Percentiles rank a stretch among this genome's conserved stretches.
Conservation (phyloP, 495 filamentous ascomycete species). For the Aspergillus coremiiformis region DNA sequence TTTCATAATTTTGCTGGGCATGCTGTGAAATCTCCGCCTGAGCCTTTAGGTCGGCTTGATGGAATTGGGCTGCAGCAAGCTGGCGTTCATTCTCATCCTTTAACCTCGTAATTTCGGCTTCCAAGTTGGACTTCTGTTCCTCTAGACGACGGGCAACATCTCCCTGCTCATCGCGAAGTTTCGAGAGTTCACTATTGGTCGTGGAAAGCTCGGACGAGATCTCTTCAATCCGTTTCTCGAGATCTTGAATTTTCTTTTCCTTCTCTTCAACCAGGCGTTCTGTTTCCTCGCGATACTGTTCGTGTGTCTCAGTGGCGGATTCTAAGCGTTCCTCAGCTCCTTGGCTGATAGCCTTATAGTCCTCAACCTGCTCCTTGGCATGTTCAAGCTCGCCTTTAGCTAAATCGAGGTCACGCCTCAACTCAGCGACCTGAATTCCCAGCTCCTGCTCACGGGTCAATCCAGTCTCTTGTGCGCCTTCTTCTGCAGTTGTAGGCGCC, state of each 20-base stretch:
- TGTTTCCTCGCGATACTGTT: slow-evolving; percentile 79
- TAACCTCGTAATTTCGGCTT: slow-evolving; percentile 69
- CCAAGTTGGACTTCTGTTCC: slow-evolving; percentile 68
- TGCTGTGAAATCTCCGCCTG: slow-evolving; percentile 89
- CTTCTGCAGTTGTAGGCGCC: slow-evolving; percentile 22
- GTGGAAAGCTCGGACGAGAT: slow-evolving; percentile 70
- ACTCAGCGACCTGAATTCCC: slow-evolving; percentile 68
- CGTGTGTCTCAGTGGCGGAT: slow-evolving; percentile 68
- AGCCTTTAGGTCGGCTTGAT: slow-evolving; percentile 83
- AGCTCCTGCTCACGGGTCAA: slow-evolving; percentile 78
- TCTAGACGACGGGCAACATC: slow-evolving; percentile 65
- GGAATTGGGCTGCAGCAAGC: slow-evolving; percentile 63
- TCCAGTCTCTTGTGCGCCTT: slow-evolving; percentile 41
- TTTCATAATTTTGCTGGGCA: slow-evolving; percentile 92
- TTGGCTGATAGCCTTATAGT: slow-evolving; percentile 84
- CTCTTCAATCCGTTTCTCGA: slow-evolving; percentile 75
- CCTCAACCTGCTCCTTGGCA: slow-evolving; percentile 69
- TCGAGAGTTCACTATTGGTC: slow-evolving; percentile 71
- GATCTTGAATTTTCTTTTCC: slow-evolving; percentile 64
- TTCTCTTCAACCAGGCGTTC: slow-evolving; percentile 66
- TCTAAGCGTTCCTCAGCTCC: slow-evolving; percentile 81
- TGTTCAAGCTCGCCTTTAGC: slow-evolving; percentile 68
- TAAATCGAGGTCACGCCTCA: slow-evolving; percentile 75
- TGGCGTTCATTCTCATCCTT: slow-evolving; percentile 82
- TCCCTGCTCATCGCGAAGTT: slow-evolving; percentile 66